phyloP scores from a whole-genome alignment of 192 early-diverging fungal genomes.

The Mortierella alpina region DNA sequence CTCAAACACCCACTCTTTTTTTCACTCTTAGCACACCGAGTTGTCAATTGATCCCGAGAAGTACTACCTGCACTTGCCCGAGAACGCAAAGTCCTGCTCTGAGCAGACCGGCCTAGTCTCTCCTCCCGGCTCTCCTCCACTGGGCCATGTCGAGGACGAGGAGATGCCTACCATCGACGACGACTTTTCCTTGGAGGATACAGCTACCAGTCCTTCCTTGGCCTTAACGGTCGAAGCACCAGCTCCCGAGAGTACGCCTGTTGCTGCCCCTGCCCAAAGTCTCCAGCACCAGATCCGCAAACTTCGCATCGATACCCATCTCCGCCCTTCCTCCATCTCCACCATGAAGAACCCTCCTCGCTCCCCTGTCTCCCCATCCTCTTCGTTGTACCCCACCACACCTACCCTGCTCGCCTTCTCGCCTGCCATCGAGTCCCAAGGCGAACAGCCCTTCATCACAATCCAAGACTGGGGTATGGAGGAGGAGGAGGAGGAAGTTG shows the following conservation, averaged over 20 bases:
- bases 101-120: conserved; percentile 8
- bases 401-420: conserved; percentile 46
- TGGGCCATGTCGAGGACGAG: conserved; percentile 29
- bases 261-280: background rate
- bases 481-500: background rate
- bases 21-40: conserved; percentile 24
- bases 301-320: conserved; percentile 30
- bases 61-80: conserved; percentile 49
- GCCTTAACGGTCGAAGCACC: background rate
- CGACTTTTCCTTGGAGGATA: background rate
- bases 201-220: background rate
- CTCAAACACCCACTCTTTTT: conserved; percentile 25
- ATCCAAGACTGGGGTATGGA: conserved; percentile 50
- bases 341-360: background rate
- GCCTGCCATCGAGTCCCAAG: conserved; percentile 34
- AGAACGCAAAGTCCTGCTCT: background rate
- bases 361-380: conserved; percentile 17
- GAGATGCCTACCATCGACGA: conserved; percentile 25
- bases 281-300: conserved; percentile 16
- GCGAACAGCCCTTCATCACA: conserved; percentile 50
- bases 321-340: background rate
- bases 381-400: conserved; percentile 21
- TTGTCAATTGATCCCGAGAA: conserved; percentile 33
- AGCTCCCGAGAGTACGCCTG: background rate
- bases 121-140: conserved; percentile 48